Evolutionary conservation across 2,329 filamentous ascomycete genomes (phyloP), one percentile per base, ranked within the genome.

Genomic region (Ustilaginoidea virens): DNA sequence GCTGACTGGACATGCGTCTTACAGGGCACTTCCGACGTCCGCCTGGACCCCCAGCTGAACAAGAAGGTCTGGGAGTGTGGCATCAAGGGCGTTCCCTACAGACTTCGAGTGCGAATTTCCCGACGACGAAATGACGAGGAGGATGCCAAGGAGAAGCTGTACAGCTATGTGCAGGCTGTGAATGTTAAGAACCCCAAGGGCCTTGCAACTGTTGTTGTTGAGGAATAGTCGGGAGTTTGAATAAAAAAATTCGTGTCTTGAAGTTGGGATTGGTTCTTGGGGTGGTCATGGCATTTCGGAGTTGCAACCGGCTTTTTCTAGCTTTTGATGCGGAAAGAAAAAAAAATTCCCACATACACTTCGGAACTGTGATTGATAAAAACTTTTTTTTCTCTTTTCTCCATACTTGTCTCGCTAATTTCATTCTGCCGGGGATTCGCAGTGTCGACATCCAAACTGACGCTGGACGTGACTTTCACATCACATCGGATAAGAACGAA

Each of bases 51-150:
- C 55, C 80, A 90, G 69, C 69, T 98, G 56, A 98, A 98, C 80
- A 98, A 98, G 82, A 96, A 98, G 76, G 87, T 98, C 61, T 98
- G 90, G 90, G 90, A 98, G 69, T 71, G 79, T 56, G 90, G 90
- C 63, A 77, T 98, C 72, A 98, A 96, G 81, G 92, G 90, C 55
- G 86, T 94, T 47, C 83, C 87, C 48, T 96, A 79, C 80, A 80
- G 92, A 64, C 73, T 98, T 51, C 87, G 90, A 55, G 77, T 98
- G 57, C 85, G 92, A 67, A 94, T 98, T 68, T 93, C 85, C 58
- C 83, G 90, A 66, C 92, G 92, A 78, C 83, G 90, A 76, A 98
- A 98, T 69, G 90, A 98, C 63, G 90, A 96, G 74, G 90, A 98
- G 69, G 83, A 82, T 53, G 90, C 92, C 60, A 93, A 93, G 74